Conservation (phyloP, 2,329 filamentous ascomycete species). For the Epichloe uncinata region DNA sequence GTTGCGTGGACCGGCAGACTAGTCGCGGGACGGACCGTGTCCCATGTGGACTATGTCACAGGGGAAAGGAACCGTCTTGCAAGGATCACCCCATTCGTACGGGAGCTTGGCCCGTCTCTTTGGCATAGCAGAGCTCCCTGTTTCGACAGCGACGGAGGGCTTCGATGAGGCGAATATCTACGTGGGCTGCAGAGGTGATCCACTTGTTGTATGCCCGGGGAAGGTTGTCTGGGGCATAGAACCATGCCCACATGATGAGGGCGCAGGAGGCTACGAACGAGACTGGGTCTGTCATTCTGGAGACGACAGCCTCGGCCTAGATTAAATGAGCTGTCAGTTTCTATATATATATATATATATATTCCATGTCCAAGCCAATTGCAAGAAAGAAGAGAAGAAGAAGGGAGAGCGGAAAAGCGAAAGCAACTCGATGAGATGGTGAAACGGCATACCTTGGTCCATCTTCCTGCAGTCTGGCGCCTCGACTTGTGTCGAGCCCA, state of each 20-base stretch:
- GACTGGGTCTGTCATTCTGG: conserved; percentile 42
- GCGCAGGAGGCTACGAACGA: conserved; percentile 61
- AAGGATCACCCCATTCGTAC: conserved; percentile 58
- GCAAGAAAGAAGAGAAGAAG: not conserved
- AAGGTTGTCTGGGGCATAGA: conserved; percentile 59
- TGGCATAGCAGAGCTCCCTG: conserved; percentile 55
- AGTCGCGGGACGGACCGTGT: conserved; percentile 60
- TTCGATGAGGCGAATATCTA: conserved; percentile 61
- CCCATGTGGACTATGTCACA: conserved; percentile 81
- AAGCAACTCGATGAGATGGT: not conserved
- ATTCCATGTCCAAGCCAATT: too few relatives aligned
- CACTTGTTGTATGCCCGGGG: conserved; percentile 66
- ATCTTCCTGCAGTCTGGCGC: conserved; percentile 29
- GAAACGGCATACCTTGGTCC: conserved; percentile 28
- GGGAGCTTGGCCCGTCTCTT: conserved; percentile 64
- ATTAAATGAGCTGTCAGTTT: not conserved
- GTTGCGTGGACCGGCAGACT: too few relatives aligned
- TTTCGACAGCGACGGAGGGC: conserved; percentile 54
- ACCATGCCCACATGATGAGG: conserved; percentile 81
- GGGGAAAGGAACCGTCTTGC: conserved; percentile 55
- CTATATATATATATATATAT: too few relatives aligned
- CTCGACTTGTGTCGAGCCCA: conserved; percentile 42
- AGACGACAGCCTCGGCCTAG: conserved; percentile 21
- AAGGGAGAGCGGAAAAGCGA: not conserved
- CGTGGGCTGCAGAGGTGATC: conserved; percentile 64